Conservation (phyloP, 768 basidiomycete genomes). For the Suillus fuscotomentosus region DNA sequence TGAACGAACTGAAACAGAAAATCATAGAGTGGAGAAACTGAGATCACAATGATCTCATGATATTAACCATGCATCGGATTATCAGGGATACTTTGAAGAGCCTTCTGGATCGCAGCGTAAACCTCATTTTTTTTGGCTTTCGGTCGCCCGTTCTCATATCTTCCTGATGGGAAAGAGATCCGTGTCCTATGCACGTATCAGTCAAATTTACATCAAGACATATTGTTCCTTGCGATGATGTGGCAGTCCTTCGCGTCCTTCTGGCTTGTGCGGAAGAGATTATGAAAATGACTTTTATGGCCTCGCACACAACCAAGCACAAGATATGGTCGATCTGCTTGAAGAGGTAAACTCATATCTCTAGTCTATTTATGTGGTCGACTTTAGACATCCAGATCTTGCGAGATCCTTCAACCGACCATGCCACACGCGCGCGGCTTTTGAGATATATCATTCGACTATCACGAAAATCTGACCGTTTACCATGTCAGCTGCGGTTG, state of each 20-base stretch:
- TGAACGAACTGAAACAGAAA: conserved; percentile 4
- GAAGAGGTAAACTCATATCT: conserved; percentile 14
- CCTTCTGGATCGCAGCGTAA: not conserved
- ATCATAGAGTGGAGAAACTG: conserved; percentile 10
- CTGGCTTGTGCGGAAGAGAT: conserved; percentile 18
- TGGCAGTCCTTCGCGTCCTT: not conserved
- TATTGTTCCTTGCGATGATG: not conserved
- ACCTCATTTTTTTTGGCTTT: not conserved
- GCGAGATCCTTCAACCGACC: conserved; percentile 1
- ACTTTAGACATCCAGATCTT: conserved; percentile 14
- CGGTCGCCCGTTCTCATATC: not conserved
- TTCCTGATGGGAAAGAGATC: not conserved
- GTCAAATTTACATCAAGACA: not conserved
- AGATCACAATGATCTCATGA: too few relatives aligned
- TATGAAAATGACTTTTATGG: conserved; percentile 13
- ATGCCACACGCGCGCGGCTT: conserved; percentile 15
- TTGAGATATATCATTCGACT: conserved; percentile 22
- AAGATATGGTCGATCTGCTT: conserved; percentile 21
- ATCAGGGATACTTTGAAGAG: not conserved
- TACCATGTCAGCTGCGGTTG: conserved; percentile 11
- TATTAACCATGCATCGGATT: not conserved
- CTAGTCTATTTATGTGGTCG: not conserved
- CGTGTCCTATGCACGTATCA: not conserved
- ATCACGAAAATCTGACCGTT: conserved; percentile 26
- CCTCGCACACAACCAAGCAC: conserved; percentile 8